Base-by-base conservation (phyloP, 2,329 filamentous ascomycete genomes). In the Tolypocladium tropicale region DNA sequence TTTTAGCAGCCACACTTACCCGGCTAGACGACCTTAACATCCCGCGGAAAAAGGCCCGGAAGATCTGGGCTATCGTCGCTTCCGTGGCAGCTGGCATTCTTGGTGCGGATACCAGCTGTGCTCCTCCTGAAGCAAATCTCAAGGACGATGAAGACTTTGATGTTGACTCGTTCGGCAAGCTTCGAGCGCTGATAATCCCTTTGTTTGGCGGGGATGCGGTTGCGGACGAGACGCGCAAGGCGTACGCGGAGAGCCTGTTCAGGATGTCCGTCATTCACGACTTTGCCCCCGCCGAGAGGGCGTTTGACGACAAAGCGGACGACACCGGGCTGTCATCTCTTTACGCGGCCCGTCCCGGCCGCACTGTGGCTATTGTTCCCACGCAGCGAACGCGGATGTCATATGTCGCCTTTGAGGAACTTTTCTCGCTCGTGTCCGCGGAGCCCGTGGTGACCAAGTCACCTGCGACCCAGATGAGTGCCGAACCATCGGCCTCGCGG, bases 61-160 rank as follows among this genome's bases (percentile, higher is more conserved):
- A 69, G 37, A 84, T 92, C n/a, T 96, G 90, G 90, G 71, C 79
- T 21, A 79, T 78, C 9, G 80, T 91, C 53, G 80, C 88, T 16
- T 76, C 75, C 11, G 82, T 90, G 52, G 78, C 79, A 7, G 82
- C 84, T 57, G 86, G 85, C n/a, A 85, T 93, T 58, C 78, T 89
- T 36, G 79, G 78, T 25, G 88, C 88, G 3, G 80, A 85, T 53
- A 83, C 81, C 54, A 72, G 74, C 55, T 68, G 70, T 53, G 76
- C 78, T 36, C 65, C 75, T 16, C 67, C 74, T 9, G 70, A 68
- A 2, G 68, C 78, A 1, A 70, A 78, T 58, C 77, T 92, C 37
- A 69, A 74, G 3, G 76, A 77, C 10, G 93, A 99, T 64, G 86
- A 97, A 70, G 70, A 76, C 1, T 95, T 95, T 64, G 94, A 99